Evolutionary conservation across 495 filamentous ascomycete genomes (phyloP), one percentile per base, ranked within the genome.

Genomic region (Penicillium simplicissimum): DNA sequence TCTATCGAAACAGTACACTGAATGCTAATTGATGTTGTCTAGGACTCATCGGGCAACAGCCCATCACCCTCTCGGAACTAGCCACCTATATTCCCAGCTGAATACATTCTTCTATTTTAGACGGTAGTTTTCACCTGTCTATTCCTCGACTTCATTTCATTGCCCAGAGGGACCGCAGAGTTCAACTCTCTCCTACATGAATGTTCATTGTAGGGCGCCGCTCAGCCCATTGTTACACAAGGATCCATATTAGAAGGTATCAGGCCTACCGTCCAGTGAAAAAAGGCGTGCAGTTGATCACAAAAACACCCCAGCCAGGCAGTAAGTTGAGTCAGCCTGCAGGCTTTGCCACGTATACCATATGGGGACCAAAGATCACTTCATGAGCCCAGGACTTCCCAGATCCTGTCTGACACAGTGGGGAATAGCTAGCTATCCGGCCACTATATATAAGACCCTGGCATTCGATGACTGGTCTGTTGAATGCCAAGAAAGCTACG

Each of bases 251-350:
- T 9, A 45, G 17, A 23, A 10, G 2, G 17, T 21, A 2, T 2
- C 42, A 21, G 19, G 1, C 42, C 42, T 9, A 45, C 9, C 10
- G 19, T 45, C 42, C 40, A 19, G 19, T 19, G 8, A 43, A 8
- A 43, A 43, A 19, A 19, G 17, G 21, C 42, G 42, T 10, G 19
- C 19, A 19, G 17, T 17, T 45, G 19, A 0, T 10, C 42, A 1
- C 8, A 4, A 45, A 23, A n/a, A 11, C 10, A 45, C 17, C 17
- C 2, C 42, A 45, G 42, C 19, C 1, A 45, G 3, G 42, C 6
- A 45, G 42, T 45, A 45, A 45, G 42, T 17, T 31, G 45, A 49
- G 45, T 49, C 45, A 31, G 23, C 45, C 23, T 31, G 45, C 45
- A 49, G 45, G 14, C 45, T 31, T 49, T 28, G 21, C 25, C 45